Percentiles rank a stretch among this genome's conserved stretches.
These are phyloP conservation scores for Apium graveolens DNA, from an alignment of 129 eudicot genomes.

Conservation along the genomic window DNA sequence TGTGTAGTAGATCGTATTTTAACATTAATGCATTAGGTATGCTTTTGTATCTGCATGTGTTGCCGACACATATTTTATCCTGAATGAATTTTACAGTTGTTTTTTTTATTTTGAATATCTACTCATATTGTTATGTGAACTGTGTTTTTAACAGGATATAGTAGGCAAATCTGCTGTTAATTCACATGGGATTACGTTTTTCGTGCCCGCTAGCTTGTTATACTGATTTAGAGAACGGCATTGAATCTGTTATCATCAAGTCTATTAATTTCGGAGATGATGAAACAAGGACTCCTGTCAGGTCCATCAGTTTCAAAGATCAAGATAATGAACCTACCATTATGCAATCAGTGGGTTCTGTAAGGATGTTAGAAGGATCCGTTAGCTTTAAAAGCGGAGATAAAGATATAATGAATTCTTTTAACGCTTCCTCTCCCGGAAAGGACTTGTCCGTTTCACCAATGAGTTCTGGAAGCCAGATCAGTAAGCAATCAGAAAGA, in stretches of 20 bases:
- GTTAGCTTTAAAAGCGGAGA: conserved; percentile 44
- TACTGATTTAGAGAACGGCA: conserved; percentile 45
- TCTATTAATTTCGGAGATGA: conserved; percentile 37
- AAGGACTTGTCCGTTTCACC: conserved; percentile 7
- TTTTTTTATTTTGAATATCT: neutral
- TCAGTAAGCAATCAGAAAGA: conserved; percentile 22
- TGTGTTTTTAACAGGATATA: conserved; percentile 27
- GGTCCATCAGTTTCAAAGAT: conserved; percentile 51
- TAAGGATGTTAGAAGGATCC: conserved; percentile 43
- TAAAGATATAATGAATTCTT: conserved; percentile 22
- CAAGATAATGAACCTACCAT: conserved; percentile 32
- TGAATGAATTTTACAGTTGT: neutral
- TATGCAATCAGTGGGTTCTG: conserved; percentile 38
- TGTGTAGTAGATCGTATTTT: neutral
- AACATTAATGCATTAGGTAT: neutral
- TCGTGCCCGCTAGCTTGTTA: conserved; percentile 63
- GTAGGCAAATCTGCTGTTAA: conserved; percentile 15
- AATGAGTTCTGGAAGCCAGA: conserved; percentile 5
- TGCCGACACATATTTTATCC: neutral
- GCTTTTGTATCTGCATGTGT: neutral
- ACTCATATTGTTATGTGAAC: neutral
- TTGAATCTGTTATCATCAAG: conserved; percentile 44
- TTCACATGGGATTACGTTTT: conserved; percentile 80
- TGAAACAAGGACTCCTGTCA: conserved; percentile 35
- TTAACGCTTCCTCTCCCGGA: neutral